phyloP scores from a whole-genome alignment of 495 filamentous ascomycete genomes.

The Aspergillus coremiiformis region DNA sequence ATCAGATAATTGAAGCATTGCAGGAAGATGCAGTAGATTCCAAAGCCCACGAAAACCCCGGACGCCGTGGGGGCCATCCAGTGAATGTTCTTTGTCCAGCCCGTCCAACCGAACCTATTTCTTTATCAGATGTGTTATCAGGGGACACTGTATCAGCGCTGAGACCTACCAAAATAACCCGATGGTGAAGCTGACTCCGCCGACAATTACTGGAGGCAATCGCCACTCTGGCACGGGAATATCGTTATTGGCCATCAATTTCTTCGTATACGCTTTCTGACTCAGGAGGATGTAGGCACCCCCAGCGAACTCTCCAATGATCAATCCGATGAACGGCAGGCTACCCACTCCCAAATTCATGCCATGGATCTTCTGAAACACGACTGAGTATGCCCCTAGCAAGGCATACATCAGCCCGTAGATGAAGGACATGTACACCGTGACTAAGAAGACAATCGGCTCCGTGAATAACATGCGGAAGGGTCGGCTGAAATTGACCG shows the following conservation, averaged over 20 bases:
- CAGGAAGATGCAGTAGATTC: constrained; percentile 33
- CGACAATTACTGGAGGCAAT: constrained; percentile 41
- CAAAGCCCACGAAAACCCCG: constrained; percentile 26
- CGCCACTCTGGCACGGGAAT: constrained; percentile 33
- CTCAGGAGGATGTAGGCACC: constrained; percentile 21
- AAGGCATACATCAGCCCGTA: constrained; percentile 40
- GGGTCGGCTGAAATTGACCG: constrained; percentile 37
- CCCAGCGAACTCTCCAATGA: constrained; percentile 32
- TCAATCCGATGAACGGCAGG: constrained; percentile 34
- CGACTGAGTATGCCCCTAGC: constrained; percentile 34
- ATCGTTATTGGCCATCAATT: constrained; percentile 26
- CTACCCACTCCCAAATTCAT: constrained; percentile 34
- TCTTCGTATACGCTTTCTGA: constrained; percentile 25
- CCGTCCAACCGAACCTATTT: constrained; percentile 35
- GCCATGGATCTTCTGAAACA: constrained; percentile 32
- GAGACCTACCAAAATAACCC: constrained; percentile 45
- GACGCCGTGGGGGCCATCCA: constrained; percentile 36
- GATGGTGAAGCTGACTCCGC: constrained; percentile 40
- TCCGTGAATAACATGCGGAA: constrained; percentile 43
- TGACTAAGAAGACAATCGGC: constrained; percentile 35
- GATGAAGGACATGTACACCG: constrained; percentile 42
- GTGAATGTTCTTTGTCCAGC: constrained; percentile 28
- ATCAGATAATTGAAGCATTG: constrained; percentile 37
- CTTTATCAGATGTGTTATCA: not conserved
- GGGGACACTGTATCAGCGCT: not conserved